Evolutionary conservation across 2,329 filamentous ascomycete genomes (phyloP), one percentile per base, ranked within the genome.

Genomic region (Apiospora malaysiana): DNA sequence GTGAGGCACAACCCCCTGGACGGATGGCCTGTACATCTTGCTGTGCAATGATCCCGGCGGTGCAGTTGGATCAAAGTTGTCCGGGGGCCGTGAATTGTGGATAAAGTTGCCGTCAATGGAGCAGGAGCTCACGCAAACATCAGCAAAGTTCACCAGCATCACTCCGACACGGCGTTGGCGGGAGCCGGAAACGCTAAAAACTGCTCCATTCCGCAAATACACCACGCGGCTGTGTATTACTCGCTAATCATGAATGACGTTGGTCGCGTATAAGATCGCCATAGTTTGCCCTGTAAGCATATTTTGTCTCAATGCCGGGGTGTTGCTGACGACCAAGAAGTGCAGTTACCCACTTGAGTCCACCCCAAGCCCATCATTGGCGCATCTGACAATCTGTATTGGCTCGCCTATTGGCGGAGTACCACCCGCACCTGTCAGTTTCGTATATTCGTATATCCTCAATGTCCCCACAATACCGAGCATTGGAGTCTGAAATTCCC

Each of bases 371-470:
- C 37, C 14, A 32, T 25, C 2, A 18, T 18, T 59, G 27, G 51
- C 32, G 16, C 16, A 21, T 32, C 27, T 10, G 51, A 10, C 51
- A 59, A 4, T 27, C 27, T 4, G 16, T 9, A 18, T 37, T 2
- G 3, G 51, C 14, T 37, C 16, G 14, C 6, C 32, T 7, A 37
- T 63, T 63, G 56, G 56, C 8, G 32, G 9, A 14, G 2, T 9
- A 32, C 9, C 32, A 3, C 7, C 14, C 21, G 27, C 27, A 40
- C 56, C 56, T 40, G 56, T 23, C 18, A 4, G 32, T 40, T 40
- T 63, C 56, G 56, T 63, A 40, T 63, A 63, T 40, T 63, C 56
- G 56, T 63, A 40, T 63, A 63, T 12, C 8, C 5, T n/a, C 18
- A 21, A 18, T 8, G 27, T 59, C 16, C 18, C 51, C 51, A 37